A percentile compares a stretch with the other conserved stretches of the same genome.
phyloP scores from a whole-genome alignment of 352 stramenopile genomes.

The Globisporangium takayamanum region DNA sequence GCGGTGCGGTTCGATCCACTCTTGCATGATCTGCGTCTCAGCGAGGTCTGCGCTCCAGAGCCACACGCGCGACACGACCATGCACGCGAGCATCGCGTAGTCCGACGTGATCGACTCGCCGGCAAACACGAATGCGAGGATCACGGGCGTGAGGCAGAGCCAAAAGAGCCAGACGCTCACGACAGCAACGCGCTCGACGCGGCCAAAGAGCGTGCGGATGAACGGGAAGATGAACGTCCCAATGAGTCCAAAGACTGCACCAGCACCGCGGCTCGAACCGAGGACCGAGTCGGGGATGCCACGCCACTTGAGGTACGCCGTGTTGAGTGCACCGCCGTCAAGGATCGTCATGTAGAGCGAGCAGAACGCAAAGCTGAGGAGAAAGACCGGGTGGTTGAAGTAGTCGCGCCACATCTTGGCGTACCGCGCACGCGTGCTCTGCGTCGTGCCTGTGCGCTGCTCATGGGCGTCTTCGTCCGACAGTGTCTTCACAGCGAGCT shows the following conservation, averaged over 20 bases:
- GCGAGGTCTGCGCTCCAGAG: constrained; percentile 53
- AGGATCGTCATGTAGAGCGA: constrained; percentile 60
- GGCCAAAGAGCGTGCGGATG: constrained; percentile 20
- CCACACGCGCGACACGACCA: constrained; percentile 46
- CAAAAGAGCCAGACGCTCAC: constrained; percentile 62
- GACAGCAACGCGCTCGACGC: constrained; percentile 39
- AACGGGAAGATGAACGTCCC: constrained; percentile 44
- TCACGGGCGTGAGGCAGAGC: constrained; percentile 36
- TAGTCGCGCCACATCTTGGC: constrained; percentile 36
- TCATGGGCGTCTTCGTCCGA: constrained; percentile 15
- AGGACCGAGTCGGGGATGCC: constrained; percentile 44
- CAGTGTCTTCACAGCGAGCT: constrained; percentile 31
- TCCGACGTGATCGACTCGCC: constrained; percentile 41
- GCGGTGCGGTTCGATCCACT: constrained; percentile 41
- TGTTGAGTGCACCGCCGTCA: constrained; percentile 37
- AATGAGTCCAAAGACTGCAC: constrained; percentile 37
- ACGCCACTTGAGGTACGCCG: constrained; percentile 57
- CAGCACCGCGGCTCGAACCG: constrained; percentile 33
- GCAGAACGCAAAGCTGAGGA: constrained; percentile 47
- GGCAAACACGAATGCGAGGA: constrained; percentile 29
- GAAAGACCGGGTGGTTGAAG: constrained; percentile 43
- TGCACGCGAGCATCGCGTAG: constrained; percentile 45
- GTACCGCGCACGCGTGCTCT: constrained; percentile 22
- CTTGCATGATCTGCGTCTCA: constrained; percentile 68
- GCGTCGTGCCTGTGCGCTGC: constrained; percentile 11